A percentile compares a stretch with the other conserved stretches of the same genome.
phyloP scores from a whole-genome alignment of 495 filamentous ascomycete species.

The Xylaria sp. region DNA sequence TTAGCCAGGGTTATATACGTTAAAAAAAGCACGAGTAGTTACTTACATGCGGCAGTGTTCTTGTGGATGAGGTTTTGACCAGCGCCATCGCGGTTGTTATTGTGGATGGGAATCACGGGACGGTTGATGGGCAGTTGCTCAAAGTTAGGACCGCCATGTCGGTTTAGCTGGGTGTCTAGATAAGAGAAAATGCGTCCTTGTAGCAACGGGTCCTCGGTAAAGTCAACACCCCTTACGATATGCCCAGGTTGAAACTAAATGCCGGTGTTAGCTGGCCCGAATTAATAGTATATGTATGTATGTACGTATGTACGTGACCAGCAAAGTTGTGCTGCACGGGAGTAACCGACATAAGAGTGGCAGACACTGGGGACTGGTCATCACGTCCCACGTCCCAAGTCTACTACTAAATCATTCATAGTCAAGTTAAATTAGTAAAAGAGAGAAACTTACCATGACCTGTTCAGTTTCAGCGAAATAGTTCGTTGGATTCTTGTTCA shows the following conservation, averaged over 20 bases:
- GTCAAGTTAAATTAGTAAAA: background rate
- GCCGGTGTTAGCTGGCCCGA: background rate
- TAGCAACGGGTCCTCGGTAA: constrained; percentile 75
- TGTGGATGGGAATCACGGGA: constrained; percentile 68
- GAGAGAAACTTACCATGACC: constrained; percentile 59
- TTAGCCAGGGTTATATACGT: constrained; percentile 19
- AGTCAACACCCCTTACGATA: constrained; percentile 75
- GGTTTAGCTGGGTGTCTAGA: constrained; percentile 77
- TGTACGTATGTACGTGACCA: background rate
- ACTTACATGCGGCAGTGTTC: constrained; percentile 56
- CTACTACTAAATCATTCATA: background rate
- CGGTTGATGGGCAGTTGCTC: constrained; percentile 79
- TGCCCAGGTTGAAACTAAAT: constrained; percentile 62
- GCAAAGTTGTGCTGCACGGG: background rate
- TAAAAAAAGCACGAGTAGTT: background rate
- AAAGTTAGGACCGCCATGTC: constrained; percentile 76
- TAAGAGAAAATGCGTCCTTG: constrained; percentile 79
- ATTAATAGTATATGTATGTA: background rate
- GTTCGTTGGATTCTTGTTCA: constrained; percentile 75
- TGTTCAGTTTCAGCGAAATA: constrained; percentile 85
- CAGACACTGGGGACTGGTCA: background rate
- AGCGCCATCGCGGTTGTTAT: constrained; percentile 74
- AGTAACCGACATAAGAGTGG: background rate
- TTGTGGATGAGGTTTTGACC: constrained; percentile 62
- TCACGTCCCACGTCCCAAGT: background rate